A percentile compares a stretch with the other conserved stretches of the same genome.
Evolutionary conservation across 441 rosid genomes (phyloP).

Genomic region (Viola pubescens): DNA sequence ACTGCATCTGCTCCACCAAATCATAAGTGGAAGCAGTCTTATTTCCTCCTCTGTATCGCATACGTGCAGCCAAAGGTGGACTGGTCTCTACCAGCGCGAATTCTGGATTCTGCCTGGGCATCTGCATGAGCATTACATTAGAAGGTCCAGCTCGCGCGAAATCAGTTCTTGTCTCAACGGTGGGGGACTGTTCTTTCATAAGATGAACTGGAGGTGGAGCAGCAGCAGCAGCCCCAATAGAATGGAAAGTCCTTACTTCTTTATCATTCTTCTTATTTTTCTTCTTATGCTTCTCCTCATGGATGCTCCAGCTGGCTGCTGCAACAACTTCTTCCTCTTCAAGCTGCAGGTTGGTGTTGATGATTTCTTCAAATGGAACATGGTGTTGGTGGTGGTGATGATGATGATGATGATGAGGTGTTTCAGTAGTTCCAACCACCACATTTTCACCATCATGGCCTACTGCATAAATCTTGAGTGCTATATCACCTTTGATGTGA

Average conservation of each 20-base stretch:
- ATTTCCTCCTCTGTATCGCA: constrained; percentile 55
- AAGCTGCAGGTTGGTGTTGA: constrained; percentile 20
- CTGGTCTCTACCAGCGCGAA: constrained; percentile 60
- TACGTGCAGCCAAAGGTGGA: constrained; percentile 74
- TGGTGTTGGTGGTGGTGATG: constrained; percentile 13
- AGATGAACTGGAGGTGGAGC: constrained; percentile 19
- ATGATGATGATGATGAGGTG: constrained; percentile 10
- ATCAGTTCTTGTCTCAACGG: constrained; percentile 54
- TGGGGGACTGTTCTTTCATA: constrained; percentile 29
- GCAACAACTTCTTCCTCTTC: constrained; percentile 27
- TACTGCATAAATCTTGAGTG: constrained; percentile 43
- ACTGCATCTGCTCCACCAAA: constrained; percentile 52
- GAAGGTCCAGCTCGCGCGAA: constrained; percentile 44
- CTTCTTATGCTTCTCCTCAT: constrained; percentile 21
- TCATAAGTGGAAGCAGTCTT: constrained; percentile 48
- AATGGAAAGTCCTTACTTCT: constrained; percentile 54
- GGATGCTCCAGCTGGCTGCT: not conserved
- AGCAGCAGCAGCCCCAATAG: constrained; percentile 42
- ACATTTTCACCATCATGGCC: constrained; percentile 12
- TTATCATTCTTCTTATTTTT: constrained; percentile 41
- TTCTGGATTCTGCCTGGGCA: constrained; percentile 66
- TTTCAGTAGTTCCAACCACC: too few species aligned
- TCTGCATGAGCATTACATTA: constrained; percentile 55
- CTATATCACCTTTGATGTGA: constrained; percentile 61
- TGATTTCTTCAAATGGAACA: constrained; percentile 13